Evolutionary conservation across 2,329 filamentous ascomycete genomes (phyloP).

Genomic region (Lasiodiplodia gonubiensis): DNA sequence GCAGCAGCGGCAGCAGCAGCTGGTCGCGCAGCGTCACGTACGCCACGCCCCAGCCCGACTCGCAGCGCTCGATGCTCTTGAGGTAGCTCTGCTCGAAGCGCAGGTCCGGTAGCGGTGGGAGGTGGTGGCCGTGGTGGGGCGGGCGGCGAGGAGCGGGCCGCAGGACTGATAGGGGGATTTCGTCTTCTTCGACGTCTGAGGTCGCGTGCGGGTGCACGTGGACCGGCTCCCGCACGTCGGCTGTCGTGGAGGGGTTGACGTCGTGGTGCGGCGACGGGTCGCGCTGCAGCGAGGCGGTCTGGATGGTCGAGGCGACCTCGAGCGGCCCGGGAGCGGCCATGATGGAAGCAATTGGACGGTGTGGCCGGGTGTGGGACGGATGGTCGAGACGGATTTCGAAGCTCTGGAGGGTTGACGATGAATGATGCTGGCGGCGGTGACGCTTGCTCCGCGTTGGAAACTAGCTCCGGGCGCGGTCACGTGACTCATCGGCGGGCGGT

Average conservation of each 20-base stretch:
- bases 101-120: slow-evolving; percentile 80
- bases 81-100: slow-evolving; percentile 99
- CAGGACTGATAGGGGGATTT: slow-evolving; percentile 71
- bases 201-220: slow-evolving; percentile 47
- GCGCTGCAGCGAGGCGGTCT: slow-evolving; percentile 77
- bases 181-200: slow-evolving; percentile 64
- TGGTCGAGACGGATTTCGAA: background rate
- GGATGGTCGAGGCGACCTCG: slow-evolving; percentile 78
- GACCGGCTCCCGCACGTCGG: slow-evolving; percentile 69
- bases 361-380: background rate
- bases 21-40: slow-evolving; percentile 91
- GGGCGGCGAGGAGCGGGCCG: slow-evolving; percentile 57
- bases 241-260: slow-evolving; percentile 78
- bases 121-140: slow-evolving; percentile 50
- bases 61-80: slow-evolving; percentile 79
- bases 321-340: slow-evolving; percentile 66
- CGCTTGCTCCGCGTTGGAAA: background rate
- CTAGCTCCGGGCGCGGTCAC: background rate
- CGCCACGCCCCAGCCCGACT: slow-evolving; percentile 77
- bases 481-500: background rate
- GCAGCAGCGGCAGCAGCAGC: slow-evolving; percentile 84
- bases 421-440: background rate
- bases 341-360: slow-evolving; percentile 28
- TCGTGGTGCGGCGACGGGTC: slow-evolving; percentile 76
- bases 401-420: background rate